Conservation (phyloP, 106 monocot genomes). For the Apostasia ramifera region DNA sequence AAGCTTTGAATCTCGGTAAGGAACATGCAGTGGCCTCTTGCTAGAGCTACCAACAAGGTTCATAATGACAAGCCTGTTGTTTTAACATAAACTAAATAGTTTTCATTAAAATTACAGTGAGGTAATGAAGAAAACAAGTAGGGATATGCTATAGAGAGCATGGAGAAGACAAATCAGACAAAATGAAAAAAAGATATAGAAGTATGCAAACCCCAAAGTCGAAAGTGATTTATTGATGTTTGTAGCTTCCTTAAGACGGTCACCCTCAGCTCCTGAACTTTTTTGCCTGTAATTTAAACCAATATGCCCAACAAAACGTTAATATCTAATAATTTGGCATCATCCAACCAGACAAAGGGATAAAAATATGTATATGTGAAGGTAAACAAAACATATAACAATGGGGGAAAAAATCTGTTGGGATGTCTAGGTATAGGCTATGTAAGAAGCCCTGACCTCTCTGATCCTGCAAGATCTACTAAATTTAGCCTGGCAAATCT, state of each 20-base stretch:
- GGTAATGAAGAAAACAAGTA: background rate
- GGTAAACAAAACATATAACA: no score
- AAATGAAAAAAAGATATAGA: constrained; percentile 1
- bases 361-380: no score
- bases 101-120: background rate
- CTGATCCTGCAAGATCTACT: constrained; percentile 94
- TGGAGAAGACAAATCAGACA: background rate
- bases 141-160: background rate
- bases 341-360: no score
- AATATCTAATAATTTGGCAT: no score
- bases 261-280: constrained; percentile 98
- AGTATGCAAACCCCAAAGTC: constrained; percentile 73
- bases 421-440: no score
- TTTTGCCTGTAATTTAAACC: constrained; percentile 63
- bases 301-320: background rate
- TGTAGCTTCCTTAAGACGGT: constrained; percentile 93
- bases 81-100: background rate
- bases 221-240: constrained; percentile 99
- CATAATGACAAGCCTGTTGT: constrained; percentile 91
- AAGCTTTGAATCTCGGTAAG: constrained; percentile 96
- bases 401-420: no score
- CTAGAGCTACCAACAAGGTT: constrained; percentile 72
- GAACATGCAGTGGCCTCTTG: constrained; percentile 77
- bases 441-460: constrained; percentile 35
- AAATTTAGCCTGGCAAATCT: constrained; percentile 93